These are phyloP conservation scores for Rhodotorula glutinis DNA, from an alignment of 1,284 basidiomycete species.

Conservation along the genomic window DNA sequence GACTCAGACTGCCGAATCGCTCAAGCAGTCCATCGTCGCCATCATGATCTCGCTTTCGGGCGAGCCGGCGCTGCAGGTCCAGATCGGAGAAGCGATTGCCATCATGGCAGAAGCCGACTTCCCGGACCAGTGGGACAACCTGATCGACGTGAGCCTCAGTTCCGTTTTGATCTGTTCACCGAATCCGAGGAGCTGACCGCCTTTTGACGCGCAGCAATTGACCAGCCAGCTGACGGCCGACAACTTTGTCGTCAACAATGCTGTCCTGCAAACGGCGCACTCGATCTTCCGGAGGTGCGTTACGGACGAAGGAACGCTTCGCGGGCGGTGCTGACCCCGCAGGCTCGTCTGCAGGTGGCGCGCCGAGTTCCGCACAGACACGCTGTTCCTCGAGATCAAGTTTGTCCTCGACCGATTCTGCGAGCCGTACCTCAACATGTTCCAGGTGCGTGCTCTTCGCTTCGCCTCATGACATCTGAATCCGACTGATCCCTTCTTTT, in stretches of 20 bases:
- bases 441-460: conserved; percentile 54
- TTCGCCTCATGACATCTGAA: conserved; percentile 46
- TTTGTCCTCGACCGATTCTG: conserved; percentile 82
- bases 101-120: conserved; percentile 85
- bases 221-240: conserved; percentile 70
- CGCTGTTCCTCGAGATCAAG: conserved; percentile 88
- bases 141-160: conserved; percentile 64
- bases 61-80: conserved; percentile 58
- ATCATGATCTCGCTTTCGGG: conserved; percentile 74
- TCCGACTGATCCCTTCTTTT: neutral
- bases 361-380: conserved; percentile 80
- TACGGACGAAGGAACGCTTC: neutral
- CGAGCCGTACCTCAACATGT: conserved; percentile 76
- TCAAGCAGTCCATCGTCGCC: conserved; percentile 69
- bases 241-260: conserved; percentile 81
- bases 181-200: neutral
- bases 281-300: conserved; percentile 77
- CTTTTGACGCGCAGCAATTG: conserved; percentile 62
- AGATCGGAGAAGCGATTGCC: conserved; percentile 84
- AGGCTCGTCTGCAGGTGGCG: conserved; percentile 61
- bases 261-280: conserved; percentile 88
- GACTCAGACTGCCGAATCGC: conserved; percentile 47
- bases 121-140: conserved; percentile 74
- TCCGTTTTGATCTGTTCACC: too few relatives aligned
- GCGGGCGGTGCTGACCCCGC: neutral